phyloP scores from a whole-genome alignment of 2,329 filamentous ascomycete species.

The Drechmeria coniospora region DNA sequence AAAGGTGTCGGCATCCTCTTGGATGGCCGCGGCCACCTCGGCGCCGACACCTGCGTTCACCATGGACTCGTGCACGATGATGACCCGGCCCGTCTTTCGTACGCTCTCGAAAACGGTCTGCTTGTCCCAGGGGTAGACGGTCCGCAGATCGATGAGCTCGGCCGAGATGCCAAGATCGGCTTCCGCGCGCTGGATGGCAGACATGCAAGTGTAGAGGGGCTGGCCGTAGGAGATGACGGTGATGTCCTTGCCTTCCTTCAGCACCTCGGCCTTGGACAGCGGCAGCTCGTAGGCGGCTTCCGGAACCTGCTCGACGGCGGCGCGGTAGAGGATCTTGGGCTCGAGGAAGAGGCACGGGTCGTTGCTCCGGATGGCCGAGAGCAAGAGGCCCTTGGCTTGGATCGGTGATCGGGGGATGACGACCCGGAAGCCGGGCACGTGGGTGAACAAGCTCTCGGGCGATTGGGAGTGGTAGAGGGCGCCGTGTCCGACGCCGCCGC shows the following conservation, averaged over 20 bases:
- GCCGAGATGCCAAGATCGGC: conserved; percentile 61
- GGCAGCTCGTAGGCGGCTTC: conserved; percentile 68
- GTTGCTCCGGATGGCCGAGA: conserved; percentile 61
- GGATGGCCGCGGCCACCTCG: conserved; percentile 76
- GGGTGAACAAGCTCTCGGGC: conserved; percentile 76
- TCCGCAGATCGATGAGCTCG: conserved; percentile 77
- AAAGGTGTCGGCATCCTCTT: conserved; percentile 64
- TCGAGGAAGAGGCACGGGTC: conserved; percentile 91
- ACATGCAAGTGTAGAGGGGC: conserved; percentile 69
- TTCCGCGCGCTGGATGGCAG: conserved; percentile 58
- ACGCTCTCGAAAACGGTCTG: conserved; percentile 68
- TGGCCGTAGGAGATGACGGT: conserved; percentile 84
- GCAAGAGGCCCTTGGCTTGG: conserved; percentile 76
- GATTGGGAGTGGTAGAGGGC: conserved; percentile 80
- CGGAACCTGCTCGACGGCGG: conserved; percentile 83
- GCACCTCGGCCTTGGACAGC: conserved; percentile 68
- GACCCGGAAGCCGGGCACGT: conserved; percentile 72
- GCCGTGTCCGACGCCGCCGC: conserved; percentile 78
- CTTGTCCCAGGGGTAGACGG: conserved; percentile 85
- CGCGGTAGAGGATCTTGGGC: conserved; percentile 83
- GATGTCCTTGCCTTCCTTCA: conserved; percentile 66
- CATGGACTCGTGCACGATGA: conserved; percentile 89
- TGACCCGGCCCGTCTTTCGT: conserved; percentile 68
- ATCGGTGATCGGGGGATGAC: conserved; percentile 73
- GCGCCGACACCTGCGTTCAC: conserved; percentile 79